phyloP scores from a whole-genome alignment of 495 filamentous ascomycete genomes.

The Rostrohypoxylon terebratum region DNA sequence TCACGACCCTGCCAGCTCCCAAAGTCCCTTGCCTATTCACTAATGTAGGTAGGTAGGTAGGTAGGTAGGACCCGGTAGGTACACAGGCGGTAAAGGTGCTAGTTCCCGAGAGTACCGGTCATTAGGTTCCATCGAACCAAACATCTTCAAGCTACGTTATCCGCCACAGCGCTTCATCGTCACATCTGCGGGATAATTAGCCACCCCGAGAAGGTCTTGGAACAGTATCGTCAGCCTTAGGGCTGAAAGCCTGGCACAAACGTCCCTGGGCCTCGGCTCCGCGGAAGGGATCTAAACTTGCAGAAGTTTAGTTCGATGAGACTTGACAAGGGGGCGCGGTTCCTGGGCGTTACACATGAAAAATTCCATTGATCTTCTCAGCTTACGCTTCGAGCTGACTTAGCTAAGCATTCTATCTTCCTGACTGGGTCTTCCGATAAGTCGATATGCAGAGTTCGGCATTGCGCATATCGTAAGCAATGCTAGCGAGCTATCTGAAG shows the following conservation, averaged over 20 bases:
- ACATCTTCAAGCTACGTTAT: background rate
- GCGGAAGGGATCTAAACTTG: slow-evolving; percentile 22
- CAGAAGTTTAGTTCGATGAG: background rate
- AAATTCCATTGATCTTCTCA: slow-evolving; percentile 19
- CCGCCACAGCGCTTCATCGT: background rate
- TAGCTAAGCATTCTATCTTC: slow-evolving; percentile 31
- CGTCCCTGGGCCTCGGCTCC: slow-evolving; percentile 8
- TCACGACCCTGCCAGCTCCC: background rate
- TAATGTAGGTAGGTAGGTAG: too few relatives aligned
- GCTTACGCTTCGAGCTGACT: slow-evolving; percentile 31
- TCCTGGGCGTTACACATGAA: slow-evolving; percentile 24
- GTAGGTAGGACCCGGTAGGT: too few relatives aligned
- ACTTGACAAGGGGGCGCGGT: slow-evolving; percentile 2
- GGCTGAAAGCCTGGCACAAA: slow-evolving; percentile 4
- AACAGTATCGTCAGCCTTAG: slow-evolving; percentile 30
- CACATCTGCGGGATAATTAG: slow-evolving; percentile 1
- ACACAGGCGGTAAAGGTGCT: background rate
- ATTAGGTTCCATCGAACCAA: background rate
- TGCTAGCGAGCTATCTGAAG: slow-evolving; percentile 9
- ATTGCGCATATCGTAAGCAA: slow-evolving; percentile 19
- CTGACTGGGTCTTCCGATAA: slow-evolving; percentile 20
- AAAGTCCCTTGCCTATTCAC: background rate
- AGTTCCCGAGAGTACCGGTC: background rate
- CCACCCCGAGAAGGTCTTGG: slow-evolving; percentile 4
- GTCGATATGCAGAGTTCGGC: slow-evolving; percentile 41